Evolutionary conservation across 2,329 filamentous ascomycete species (phyloP), one percentile per base, ranked within the genome.

Genomic region (Sporothrix variecibatus): DNA sequence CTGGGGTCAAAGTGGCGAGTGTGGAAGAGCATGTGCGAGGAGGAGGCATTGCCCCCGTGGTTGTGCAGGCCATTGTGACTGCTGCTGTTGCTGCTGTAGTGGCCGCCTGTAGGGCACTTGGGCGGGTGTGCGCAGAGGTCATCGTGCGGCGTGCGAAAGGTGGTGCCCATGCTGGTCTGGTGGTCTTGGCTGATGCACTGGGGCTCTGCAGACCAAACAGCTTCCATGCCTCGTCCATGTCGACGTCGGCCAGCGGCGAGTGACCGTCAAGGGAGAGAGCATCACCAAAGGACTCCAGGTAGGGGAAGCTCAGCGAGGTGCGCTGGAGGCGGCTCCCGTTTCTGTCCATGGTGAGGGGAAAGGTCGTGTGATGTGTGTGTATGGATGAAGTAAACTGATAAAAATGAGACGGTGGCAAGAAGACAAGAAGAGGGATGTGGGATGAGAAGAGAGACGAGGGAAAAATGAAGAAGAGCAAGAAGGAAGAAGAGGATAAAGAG

Each of bases 61-160:
- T 38, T 26, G 67, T 69, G 28, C 3, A 38, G 46, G 46, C 46
- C 26, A 68, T 40, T 43, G 60, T 68, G 46, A 46, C 28, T 71
- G 38, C 65, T 68, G 46, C 60, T 70, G 67, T 58, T 40, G 53
- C 67, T 60, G 49, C 68, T 72, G 3, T 43, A 17, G 20, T 74
- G 64, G 28, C 64, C 72, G 12, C 72, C 53, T 12, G 76, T 75
- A 1, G 73, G 71, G 40, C 76, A 75, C 58, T 75, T 77, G 34
- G 76, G 74, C 20, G 74, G 73, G 12, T 75, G 75, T 68, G 69
- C 75, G 38, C 77, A 77, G 31, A 76, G 74, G 70, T 77, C 77
- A 56, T 77, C 76, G 68, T 77, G 76, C 3, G 77, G 71, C 31
- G 68, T 73, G 73, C 72, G 76, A n/a, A 77, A 71, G 70, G 74